phyloP scores from a whole-genome alignment of 2,329 filamentous ascomycete genomes.

The Verticillium isaacii region DNA sequence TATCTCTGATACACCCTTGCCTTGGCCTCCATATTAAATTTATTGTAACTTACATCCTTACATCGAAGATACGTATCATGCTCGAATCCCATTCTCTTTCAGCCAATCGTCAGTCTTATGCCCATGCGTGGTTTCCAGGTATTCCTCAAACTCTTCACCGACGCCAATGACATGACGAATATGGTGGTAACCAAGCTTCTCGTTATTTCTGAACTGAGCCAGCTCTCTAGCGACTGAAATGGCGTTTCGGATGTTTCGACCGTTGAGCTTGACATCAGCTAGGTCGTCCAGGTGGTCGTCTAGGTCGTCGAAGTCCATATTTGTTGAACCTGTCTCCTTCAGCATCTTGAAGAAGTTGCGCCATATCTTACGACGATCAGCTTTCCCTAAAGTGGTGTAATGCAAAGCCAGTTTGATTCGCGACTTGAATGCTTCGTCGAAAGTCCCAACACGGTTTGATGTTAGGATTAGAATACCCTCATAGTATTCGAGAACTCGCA shows the following conservation, averaged over 20 bases:
- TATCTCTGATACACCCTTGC: no score
- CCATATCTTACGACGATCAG: slow-evolving; percentile 11
- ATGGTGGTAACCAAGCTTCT: not conserved
- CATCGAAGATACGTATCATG: not conserved
- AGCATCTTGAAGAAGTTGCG: slow-evolving; percentile 9
- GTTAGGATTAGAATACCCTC: slow-evolving; percentile 30
- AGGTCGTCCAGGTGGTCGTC: not conserved
- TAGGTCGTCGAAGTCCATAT: not conserved
- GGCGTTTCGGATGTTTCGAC: not conserved
- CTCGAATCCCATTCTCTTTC: not conserved
- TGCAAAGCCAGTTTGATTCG: slow-evolving; percentile 26
- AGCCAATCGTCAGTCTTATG: not conserved
- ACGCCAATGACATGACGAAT: not conserved
- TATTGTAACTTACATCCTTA: no score
- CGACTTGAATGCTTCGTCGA: slow-evolving; percentile 31
- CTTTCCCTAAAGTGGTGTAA: slow-evolving; percentile 19
- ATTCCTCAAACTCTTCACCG: not conserved
- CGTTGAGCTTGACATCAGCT: not conserved
- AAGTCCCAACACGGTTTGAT: slow-evolving; percentile 26
- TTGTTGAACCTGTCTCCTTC: not conserved
- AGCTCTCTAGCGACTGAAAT: not conserved
- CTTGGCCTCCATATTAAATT: no score
- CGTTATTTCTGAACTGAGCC: not conserved
- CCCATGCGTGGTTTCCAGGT: not conserved
- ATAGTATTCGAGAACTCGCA: slow-evolving; percentile 30